Percentiles rank a stretch among this genome's conserved stretches.
These are phyloP conservation scores for Ogataea wickerhamii DNA, from an alignment of 805 yeast species.

Conservation along the genomic window DNA sequence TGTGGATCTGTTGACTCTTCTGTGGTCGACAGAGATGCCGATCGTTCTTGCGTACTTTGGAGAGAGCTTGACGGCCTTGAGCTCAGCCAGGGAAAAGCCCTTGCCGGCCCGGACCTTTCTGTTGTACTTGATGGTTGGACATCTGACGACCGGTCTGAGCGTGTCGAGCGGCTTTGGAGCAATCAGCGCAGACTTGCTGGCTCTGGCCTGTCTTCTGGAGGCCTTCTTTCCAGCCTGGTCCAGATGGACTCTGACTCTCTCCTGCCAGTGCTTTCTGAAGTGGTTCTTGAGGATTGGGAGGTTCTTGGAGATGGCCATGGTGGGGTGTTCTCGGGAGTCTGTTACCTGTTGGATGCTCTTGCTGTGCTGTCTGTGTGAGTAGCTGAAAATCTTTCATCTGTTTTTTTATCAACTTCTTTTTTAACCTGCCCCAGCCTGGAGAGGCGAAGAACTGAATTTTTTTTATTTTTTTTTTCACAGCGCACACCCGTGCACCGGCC, in stretches of 20 bases:
- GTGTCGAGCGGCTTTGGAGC: conserved; percentile 98
- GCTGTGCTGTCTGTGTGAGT: too few relatives aligned
- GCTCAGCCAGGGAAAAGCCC: conserved; percentile 97
- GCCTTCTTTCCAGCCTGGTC: conserved; percentile 99
- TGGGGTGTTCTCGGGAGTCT: too few relatives aligned
- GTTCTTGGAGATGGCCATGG: conserved; percentile 98
- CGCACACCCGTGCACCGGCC: too few relatives aligned
- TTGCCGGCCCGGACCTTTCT: conserved; percentile 99
- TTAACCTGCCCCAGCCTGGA: too few relatives aligned
- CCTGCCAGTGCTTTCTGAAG: conserved; percentile 99
- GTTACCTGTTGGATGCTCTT: too few relatives aligned
- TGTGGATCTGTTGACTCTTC: conserved; percentile 97
- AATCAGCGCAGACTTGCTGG: conserved; percentile 85
- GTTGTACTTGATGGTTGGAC: conserved; percentile 98
- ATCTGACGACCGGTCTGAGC: conserved; percentile 97
- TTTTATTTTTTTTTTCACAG: too few relatives aligned
- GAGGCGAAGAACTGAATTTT: too few relatives aligned
- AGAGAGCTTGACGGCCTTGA: conserved; percentile 95
- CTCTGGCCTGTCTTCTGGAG: conserved; percentile 94
- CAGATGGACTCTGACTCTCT: conserved; percentile 98
- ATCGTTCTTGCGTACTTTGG: conserved; percentile 96
- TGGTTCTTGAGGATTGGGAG: conserved; percentile 99
- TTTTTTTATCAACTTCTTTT: too few relatives aligned
- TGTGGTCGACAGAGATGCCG: conserved; percentile 99
- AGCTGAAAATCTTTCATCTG: too few relatives aligned